Evolutionary conservation across 176 grass and related monocot genomes (phyloP).

Genomic region (Triticum aestivum): IWGSC_CS_RefSeq_v2.1 NC_057799.1:630663216-630663715

Average conservation of each 20-base stretch:
- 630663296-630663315: neutral
- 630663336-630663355: neutral
- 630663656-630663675: no score
- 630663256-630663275: neutral
- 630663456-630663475: neutral
- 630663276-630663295: no score
- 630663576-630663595: no score
- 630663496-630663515: no score
- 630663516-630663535: neutral
- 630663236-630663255: neutral
- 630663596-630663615: no score
- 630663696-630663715: no score
- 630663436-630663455: neutral
- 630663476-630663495: neutral
- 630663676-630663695: no score
- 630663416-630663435: neutral
- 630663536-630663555: neutral
- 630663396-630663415: neutral
- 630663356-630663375: neutral
- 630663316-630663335: neutral
- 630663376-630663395: no score
- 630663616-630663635: no score
- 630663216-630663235: neutral
- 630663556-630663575: neutral
- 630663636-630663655: no score